Conservation (phyloP, 148 eudicot genomes). For the Amaranthus cruentus region DNA sequence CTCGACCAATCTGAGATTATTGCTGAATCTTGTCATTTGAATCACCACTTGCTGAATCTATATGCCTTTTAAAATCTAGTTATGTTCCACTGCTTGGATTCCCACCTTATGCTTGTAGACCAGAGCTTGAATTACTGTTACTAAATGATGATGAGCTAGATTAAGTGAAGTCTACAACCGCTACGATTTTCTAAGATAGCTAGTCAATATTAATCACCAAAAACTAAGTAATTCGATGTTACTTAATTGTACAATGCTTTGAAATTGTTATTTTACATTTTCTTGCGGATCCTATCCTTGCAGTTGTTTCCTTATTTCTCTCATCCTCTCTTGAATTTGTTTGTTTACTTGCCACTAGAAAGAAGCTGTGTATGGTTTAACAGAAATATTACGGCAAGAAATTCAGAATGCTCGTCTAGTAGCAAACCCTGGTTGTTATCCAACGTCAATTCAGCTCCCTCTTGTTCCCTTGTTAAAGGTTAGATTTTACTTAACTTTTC, state of each 20-base stretch:
- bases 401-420: slow-evolving; percentile 70
- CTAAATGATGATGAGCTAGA: no score
- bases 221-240: background rate
- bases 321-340: background rate
- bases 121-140: no score
- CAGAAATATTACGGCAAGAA: slow-evolving; percentile 63
- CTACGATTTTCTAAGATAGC: background rate
- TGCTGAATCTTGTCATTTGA: no score
- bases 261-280: background rate
- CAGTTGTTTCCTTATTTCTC: background rate
- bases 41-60: no score
- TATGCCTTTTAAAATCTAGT: no score
- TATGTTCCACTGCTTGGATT: no score
- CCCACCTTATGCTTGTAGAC: no score
- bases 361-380: slow-evolving; percentile 91
- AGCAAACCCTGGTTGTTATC: slow-evolving; percentile 98
- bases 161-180: no score
- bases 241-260: background rate
- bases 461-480: slow-evolving; percentile 89
- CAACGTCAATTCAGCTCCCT: slow-evolving; percentile 84
- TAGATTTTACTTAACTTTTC: slow-evolving; percentile 5
- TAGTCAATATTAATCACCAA: background rate
- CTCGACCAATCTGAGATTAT: no score
- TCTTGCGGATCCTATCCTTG: background rate
- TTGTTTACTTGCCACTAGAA: slow-evolving; percentile 37